Evolutionary conservation across 495 filamentous ascomycete species (phyloP), one percentile per base, ranked within the genome.

Genomic region (Rusavskia elegans): DNA sequence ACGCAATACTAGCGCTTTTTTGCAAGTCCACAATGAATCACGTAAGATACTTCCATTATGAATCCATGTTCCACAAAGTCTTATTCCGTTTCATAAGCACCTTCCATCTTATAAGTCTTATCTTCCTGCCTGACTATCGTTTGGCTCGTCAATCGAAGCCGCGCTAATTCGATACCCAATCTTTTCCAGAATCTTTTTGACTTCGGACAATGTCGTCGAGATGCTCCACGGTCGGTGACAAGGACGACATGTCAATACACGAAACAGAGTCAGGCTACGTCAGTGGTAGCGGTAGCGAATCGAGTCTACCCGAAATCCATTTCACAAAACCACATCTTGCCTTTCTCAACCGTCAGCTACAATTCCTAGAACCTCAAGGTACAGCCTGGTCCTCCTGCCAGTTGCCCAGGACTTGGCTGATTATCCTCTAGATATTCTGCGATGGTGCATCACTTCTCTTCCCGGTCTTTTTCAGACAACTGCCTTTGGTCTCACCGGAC

Each of bases 381-480:
- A 64, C 23, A 59, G 69, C 57, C 27, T 40, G 17, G 35, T 45
- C 29, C 46, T 45, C 13, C 19, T 52, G 20, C 41, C 14, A 25
- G 10, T 51, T 30, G 38, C 29, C 30, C 49, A 52, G n/a, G 40
- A 8, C 45, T 35, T 53, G 54, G 63, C 64, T 55, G 44, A 53
- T 51, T 32, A 39, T 48, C 48, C 19, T 45, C 54, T 39, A 69
- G 90, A 94, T 58, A 83, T 97, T 61, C 75, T 98, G 52, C 81
- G 77, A 71, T 96, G 94, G 87, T 88, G 83, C 74, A 81, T 88
- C 63, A 83, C 82, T 48, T 84, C 89, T 52, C 82, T 98, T 59
- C 93, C 92, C 51, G 80, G 80, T 60, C 82, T 98, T 13, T 97
- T 82, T 71, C 92, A 98, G 70, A 89, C 89, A 42, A 97, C 92